Percentiles rank a stretch among this genome's conserved stretches.
phyloP scores from a whole-genome alignment of 1,284 basidiomycete species.

The Porodaedalea pini region DNA sequence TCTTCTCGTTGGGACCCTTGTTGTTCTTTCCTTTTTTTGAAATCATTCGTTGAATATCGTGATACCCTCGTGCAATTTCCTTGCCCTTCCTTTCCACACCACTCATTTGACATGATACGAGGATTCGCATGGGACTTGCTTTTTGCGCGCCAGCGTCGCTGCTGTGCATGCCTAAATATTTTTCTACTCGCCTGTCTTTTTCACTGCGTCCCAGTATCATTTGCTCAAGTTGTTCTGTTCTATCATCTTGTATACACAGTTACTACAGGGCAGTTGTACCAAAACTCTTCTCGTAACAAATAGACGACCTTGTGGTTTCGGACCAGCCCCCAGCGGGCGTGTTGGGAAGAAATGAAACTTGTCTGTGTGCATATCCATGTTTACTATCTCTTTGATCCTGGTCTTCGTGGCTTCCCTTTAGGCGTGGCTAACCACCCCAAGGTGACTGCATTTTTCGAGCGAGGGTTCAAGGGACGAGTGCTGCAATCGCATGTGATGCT shows the following conservation, averaged over 20 bases:
- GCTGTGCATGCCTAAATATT: conserved; percentile 4
- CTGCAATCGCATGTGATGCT: no score
- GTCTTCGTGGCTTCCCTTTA: no score
- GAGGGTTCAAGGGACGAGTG: no score
- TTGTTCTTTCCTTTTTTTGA: conserved; percentile 4
- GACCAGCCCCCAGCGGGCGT: not conserved
- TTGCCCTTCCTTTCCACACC: conserved; percentile 6
- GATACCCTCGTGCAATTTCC: conserved; percentile 3
- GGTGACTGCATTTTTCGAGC: no score
- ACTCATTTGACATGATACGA: conserved; percentile 12
- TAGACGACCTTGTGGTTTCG: conserved; percentile 10
- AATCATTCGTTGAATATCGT: not conserved
- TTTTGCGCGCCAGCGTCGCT: not conserved
- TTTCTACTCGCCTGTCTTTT: not conserved
- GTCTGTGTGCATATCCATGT: no score
- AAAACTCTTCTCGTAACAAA: conserved; percentile 4
- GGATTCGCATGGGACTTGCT: conserved; percentile 9
- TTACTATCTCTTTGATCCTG: no score
- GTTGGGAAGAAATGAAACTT: not conserved
- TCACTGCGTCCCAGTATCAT: not conserved
- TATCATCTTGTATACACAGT: conserved; percentile 19
- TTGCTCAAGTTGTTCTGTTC: conserved; percentile 10
- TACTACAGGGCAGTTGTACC: conserved; percentile 17
- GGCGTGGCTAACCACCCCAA: no score
- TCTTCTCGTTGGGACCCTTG: conserved; percentile 9